phyloP scores from a whole-genome alignment of 2,329 filamentous ascomycete genomes.

The Penicillium digitatum region DNA sequence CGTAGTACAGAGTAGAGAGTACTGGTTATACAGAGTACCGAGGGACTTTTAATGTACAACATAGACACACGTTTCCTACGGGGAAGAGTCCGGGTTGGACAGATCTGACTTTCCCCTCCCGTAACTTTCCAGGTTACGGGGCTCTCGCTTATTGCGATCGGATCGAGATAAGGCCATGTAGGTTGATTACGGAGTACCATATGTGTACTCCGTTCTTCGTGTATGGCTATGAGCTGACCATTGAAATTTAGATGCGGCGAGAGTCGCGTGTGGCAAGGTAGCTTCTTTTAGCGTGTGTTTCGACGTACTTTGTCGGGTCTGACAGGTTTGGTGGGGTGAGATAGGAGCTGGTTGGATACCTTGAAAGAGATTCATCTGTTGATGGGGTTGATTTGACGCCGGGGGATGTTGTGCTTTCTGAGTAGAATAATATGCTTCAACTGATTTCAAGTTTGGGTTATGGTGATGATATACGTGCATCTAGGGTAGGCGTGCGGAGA shows the following conservation, averaged over 20 bases:
- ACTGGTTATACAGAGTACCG: background rate
- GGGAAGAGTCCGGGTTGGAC: background rate
- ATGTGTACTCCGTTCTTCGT: background rate
- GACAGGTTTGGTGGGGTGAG: background rate
- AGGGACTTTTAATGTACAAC: too few relatives aligned
- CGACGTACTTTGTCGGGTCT: background rate
- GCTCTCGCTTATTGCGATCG: slow-evolving; percentile 13
- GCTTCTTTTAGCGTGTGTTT: background rate
- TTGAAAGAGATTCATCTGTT: background rate
- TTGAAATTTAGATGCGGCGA: background rate
- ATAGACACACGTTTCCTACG: background rate
- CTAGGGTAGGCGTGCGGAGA: background rate
- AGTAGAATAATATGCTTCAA: background rate
- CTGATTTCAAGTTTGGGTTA: background rate
- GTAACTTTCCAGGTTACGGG: slow-evolving; percentile 22
- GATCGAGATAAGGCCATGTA: background rate
- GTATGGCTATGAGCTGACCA: background rate
- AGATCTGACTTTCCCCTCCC: slow-evolving; percentile 17
- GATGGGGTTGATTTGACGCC: background rate
- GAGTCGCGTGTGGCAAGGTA: background rate
- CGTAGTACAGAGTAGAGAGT: background rate
- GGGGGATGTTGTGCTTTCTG: background rate
- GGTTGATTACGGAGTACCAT: background rate
- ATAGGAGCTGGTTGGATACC: background rate
- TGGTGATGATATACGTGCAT: background rate